phyloP scores from a whole-genome alignment of 345 rosid genomes.

The Acer campestre region DNA sequence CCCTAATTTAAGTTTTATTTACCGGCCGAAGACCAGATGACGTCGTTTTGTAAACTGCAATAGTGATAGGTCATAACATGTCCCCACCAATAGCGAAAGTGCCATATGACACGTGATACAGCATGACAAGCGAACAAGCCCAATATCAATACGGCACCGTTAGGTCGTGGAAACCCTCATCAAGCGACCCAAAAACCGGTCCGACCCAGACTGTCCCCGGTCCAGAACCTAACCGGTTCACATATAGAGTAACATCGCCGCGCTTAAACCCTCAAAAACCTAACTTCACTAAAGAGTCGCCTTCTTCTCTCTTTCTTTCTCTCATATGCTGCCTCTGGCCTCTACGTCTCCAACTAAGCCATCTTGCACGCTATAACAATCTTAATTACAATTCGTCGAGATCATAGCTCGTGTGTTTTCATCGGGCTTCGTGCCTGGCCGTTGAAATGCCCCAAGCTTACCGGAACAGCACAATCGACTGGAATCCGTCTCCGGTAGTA shows the following conservation, averaged over 20 bases:
- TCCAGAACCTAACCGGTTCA: not conserved
- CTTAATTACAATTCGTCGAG: not conserved
- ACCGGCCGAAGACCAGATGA: too few relatives aligned
- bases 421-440: not conserved
- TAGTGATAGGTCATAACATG: too few relatives aligned
- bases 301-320: not conserved
- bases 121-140: too few relatives aligned
- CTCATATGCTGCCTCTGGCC: not conserved
- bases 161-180: not conserved
- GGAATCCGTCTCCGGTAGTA: slow-evolving; percentile 90
- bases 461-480: slow-evolving; percentile 71
- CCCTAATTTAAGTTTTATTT: too few relatives aligned
- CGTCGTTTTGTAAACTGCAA: too few relatives aligned
- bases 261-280: slow-evolving; percentile 35
- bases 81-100: too few relatives aligned
- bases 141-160: too few relatives aligned
- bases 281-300: not conserved
- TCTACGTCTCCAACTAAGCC: not conserved
- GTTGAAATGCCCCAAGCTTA: slow-evolving; percentile 56
- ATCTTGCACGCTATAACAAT: not conserved
- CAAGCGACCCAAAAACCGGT: not conserved
- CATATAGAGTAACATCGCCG: not conserved
- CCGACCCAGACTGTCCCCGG: not conserved
- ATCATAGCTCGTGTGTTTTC: not conserved
- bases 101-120: too few relatives aligned